phyloP scores from a whole-genome alignment of 2,329 filamentous ascomycete genomes.

The Aspergillus sojae region DNA sequence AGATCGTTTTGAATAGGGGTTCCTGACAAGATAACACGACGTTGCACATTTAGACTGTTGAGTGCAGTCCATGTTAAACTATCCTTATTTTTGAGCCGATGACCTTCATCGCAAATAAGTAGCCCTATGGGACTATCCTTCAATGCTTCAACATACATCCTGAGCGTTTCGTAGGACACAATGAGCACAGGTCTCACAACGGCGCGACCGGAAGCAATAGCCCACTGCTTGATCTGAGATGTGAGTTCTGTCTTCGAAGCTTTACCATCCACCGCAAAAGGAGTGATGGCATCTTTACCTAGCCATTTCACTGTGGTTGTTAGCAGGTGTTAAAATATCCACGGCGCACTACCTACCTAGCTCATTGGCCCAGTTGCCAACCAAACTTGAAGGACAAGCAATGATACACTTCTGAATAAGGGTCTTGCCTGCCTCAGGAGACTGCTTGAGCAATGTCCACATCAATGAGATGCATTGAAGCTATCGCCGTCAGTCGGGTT shows the following conservation, averaged over 20 bases:
- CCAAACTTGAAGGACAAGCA: conserved; percentile 92
- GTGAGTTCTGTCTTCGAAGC: conserved; percentile 91
- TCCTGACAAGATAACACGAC: conserved; percentile 91
- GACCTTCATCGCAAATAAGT: conserved; percentile 93
- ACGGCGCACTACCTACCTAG: conserved; percentile 49
- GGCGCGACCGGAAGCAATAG: conserved; percentile 83
- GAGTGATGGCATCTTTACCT: conserved; percentile 83
- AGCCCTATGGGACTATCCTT: conserved; percentile 88
- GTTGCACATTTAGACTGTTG: conserved; percentile 84
- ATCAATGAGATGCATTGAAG: conserved; percentile 94
- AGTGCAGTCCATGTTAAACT: conserved; percentile 92
- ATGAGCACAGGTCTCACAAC: conserved; percentile 93
- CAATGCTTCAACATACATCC: conserved; percentile 86
- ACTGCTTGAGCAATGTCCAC: conserved; percentile 96
- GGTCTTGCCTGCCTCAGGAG: conserved; percentile 87
- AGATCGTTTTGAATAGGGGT: conserved; percentile 98
- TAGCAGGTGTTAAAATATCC: conserved; percentile 15
- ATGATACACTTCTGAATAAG: conserved; percentile 97
- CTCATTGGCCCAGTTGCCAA: conserved; percentile 98
- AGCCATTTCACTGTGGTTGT: conserved; percentile 76
- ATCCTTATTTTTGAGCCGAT: conserved; percentile 94
- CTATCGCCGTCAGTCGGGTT: conserved; percentile 30
- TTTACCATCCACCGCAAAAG: conserved; percentile 96
- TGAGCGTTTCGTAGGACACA: conserved; percentile 94
- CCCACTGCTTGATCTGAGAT: conserved; percentile 90